phyloP scores from a whole-genome alignment of 768 basidiomycete genomes.

The Hypholoma fasciculare region DNA sequence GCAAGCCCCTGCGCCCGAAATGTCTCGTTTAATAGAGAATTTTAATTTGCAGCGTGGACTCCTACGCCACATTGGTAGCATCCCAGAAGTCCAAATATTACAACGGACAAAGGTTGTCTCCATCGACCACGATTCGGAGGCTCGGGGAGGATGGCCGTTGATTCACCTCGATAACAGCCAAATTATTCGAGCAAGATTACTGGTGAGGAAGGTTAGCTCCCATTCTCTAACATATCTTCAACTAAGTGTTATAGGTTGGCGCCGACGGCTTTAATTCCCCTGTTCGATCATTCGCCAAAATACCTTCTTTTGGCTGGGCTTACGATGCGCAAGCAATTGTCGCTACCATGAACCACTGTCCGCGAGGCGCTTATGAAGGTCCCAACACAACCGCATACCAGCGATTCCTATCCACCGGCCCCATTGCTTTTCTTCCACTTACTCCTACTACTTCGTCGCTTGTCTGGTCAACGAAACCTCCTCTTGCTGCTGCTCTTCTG shows the following conservation, averaged over 20 bases:
- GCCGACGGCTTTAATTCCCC: constrained; percentile 97
- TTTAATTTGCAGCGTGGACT: constrained; percentile 89
- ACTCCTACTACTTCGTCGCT: constrained; percentile 78
- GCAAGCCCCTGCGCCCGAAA: constrained; percentile 33
- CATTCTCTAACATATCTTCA: not conserved
- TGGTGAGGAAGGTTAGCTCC: constrained; percentile 47
- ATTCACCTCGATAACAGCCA: constrained; percentile 71
- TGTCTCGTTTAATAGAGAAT: constrained; percentile 91
- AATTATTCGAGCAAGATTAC: constrained; percentile 67
- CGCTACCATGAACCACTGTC: constrained; percentile 77
- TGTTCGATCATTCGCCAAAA: constrained; percentile 83
- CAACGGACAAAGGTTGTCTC: constrained; percentile 75
- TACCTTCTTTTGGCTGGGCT: constrained; percentile 87
- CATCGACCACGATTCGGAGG: constrained; percentile 56
- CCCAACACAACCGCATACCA: constrained; percentile 88
- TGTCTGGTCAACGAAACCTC: constrained; percentile 91
- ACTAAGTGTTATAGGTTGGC: constrained; percentile 59
- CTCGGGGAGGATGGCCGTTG: constrained; percentile 73
- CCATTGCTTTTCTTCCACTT: constrained; percentile 93
- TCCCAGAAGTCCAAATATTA: constrained; percentile 58
- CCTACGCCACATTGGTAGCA: constrained; percentile 56
- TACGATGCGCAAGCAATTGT: constrained; percentile 92
- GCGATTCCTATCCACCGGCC: constrained; percentile 92
- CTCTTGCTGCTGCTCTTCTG: constrained; percentile 71
- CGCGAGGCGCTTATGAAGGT: constrained; percentile 58